A percentile compares a stretch with the other conserved stretches of the same genome.
Evolutionary conservation across 345 rosid genomes (phyloP).

Genomic region (Mallotus nudiflorus): DNA sequence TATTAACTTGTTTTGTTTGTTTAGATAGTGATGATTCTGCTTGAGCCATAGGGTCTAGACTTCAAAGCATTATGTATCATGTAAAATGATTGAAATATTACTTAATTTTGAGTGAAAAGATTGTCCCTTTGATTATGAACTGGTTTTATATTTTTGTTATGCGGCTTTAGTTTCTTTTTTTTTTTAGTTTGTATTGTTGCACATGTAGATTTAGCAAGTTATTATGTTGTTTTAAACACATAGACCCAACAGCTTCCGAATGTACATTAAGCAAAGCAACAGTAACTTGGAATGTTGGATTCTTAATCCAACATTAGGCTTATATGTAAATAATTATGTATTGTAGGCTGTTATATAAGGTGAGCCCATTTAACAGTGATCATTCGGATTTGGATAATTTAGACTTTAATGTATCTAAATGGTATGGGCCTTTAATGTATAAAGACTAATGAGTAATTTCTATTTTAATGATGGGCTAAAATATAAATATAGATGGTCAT

Average conservation of each 20-base stretch:
- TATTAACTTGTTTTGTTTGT: not conserved
- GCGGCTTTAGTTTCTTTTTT: not conserved
- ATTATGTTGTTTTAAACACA: not conserved
- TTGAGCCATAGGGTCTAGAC: too few species aligned
- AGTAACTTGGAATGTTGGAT: conserved; percentile 57
- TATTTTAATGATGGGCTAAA: too few species aligned
- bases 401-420: too few species aligned
- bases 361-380: too few species aligned
- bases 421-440: too few species aligned
- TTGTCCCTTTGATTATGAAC: not conserved
- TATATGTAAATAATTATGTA: too few species aligned
- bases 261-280: conserved; percentile 42
- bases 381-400: too few species aligned
- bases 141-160: not conserved
- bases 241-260: conserved; percentile 73
- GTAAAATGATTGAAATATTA: not conserved
- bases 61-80: not conserved
- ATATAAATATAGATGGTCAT: too few species aligned
- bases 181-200: not conserved
- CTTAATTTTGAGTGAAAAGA: not conserved
- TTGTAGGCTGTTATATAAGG: too few species aligned
- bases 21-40: too few species aligned
- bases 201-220: not conserved
- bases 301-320: too few species aligned
- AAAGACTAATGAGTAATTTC: too few species aligned